These are phyloP conservation scores for Secale cereale DNA, from an alignment of 176 grass and related monocot species.

Conservation along the genomic window DNA sequence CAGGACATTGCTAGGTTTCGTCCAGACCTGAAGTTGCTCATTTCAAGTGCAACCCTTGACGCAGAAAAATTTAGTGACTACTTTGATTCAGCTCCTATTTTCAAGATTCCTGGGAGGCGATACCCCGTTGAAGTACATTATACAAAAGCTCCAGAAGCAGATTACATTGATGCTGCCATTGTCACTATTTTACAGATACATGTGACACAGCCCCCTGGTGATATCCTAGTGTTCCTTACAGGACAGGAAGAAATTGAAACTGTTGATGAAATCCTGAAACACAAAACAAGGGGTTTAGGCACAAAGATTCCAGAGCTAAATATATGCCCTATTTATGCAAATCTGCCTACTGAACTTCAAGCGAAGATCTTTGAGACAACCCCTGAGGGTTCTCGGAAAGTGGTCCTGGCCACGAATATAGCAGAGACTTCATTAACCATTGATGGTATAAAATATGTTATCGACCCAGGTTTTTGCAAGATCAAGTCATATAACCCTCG, in stretches of 20 bases:
- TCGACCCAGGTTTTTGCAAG: slow-evolving; percentile 95
- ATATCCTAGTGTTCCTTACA: slow-evolving; percentile 91
- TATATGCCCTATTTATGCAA: slow-evolving; percentile 94
- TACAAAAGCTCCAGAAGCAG: slow-evolving; percentile 91
- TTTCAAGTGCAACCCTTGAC: slow-evolving; percentile 96
- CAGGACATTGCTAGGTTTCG: slow-evolving; percentile 89
- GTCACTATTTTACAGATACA: slow-evolving; percentile 96
- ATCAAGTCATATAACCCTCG: slow-evolving; percentile 93
- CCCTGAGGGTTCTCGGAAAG: slow-evolving; percentile 87
- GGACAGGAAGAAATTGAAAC: slow-evolving; percentile 98
- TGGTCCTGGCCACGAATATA: slow-evolving; percentile 93
- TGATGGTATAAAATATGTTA: slow-evolving; percentile 95
- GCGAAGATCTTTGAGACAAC: slow-evolving; percentile 94
- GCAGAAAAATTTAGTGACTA: slow-evolving; percentile 96
- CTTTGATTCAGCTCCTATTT: slow-evolving; percentile 85
- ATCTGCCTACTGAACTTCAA: slow-evolving; percentile 91
- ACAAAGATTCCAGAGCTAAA: slow-evolving; percentile 91
- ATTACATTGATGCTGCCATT: slow-evolving; percentile 95
- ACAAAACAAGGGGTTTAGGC: slow-evolving; percentile 80
- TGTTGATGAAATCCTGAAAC: slow-evolving; percentile 94
- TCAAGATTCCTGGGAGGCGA: slow-evolving; percentile 85
- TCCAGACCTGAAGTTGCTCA: slow-evolving; percentile 84
- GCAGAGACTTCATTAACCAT: slow-evolving; percentile 94
- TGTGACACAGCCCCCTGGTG: slow-evolving; percentile 79
- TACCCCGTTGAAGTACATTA: slow-evolving; percentile 89